Base-by-base conservation (phyloP, 2,329 filamentous ascomycete genomes). In the Fusarium beomiforme region DNA sequence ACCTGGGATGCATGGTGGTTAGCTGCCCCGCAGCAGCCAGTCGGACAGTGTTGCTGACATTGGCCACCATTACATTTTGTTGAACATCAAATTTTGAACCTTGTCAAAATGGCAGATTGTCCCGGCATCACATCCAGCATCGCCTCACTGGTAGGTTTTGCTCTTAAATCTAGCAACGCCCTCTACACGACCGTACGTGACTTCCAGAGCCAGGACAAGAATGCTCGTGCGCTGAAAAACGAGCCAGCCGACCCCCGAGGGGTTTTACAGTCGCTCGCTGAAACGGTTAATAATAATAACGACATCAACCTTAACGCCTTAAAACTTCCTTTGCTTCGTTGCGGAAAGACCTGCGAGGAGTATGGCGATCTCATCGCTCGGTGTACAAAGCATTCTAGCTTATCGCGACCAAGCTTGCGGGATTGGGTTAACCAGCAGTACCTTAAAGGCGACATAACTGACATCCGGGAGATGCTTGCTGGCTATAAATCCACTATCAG, bases 381-480 rank as follows among this genome's bases (percentile, higher is more conserved):
- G 78, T 80, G 75, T 81, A 75, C 69, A 69, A 76, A 58, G 70
- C 76, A 63, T 77, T 84, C 82, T 33, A 74, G 66, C 34, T 73
- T 70, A 51, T 75, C 68, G 55, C 74, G 78, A 57, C 77, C 78
- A 42, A 85, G 81, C 74, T 82, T 84, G 69, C 79, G 80, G 51
- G 83, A 84, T 71, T 85, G 80, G 83, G 79, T 81, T 11, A 82
- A 77, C 67, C 71, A 84, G 60, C 79, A 72, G 67, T 85, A 84
- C 58, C 82, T 84, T 75, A 80, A 81, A 47, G 79, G 83, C 53
- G 77, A 83, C 67, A 81, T 85, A 44, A 78, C 79, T 58, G 78
- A 77, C 61, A 85, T 85, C 63, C 78, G 73, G 46, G 67, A 78
- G 36, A 71, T 82, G 49, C 66, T 85, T 26, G 78, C 82, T 51